These are phyloP conservation scores for Yarrowia sp. DNA, from an alignment of 805 yeast species.

Conservation along the genomic window DNA sequence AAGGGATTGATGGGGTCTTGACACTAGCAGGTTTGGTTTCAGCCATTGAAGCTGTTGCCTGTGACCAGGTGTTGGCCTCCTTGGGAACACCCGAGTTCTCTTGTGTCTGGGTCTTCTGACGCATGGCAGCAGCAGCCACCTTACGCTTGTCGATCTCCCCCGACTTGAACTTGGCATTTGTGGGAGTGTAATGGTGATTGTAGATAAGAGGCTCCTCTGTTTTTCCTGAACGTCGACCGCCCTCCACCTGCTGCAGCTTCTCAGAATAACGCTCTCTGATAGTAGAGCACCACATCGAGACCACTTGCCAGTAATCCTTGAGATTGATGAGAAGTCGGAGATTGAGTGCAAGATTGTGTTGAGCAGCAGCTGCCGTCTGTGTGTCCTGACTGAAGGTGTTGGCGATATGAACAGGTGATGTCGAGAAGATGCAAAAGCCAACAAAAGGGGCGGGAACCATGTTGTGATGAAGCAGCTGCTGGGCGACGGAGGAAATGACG, in stretches of 20 bases:
- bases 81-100: conserved; percentile 2
- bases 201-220: conserved; percentile 28
- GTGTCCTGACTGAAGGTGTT: conserved; percentile 48
- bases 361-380: conserved; percentile 46
- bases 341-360: conserved; percentile 49
- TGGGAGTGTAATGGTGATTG: conserved; percentile 35
- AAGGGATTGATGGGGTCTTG: conserved; percentile 22
- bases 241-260: conserved; percentile 35
- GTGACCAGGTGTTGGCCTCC: conserved; percentile 32
- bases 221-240: conserved; percentile 15
- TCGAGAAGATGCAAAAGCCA: conserved; percentile 49
- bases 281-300: conserved; percentile 50
- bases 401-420: conserved; percentile 50
- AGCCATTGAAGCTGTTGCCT: conserved; percentile 23
- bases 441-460: conserved; percentile 50
- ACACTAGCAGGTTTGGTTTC: conserved; percentile 23
- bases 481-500: conserved; percentile 47
- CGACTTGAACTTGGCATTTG: conserved; percentile 23
- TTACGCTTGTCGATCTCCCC: conserved; percentile 35
- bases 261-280: conserved; percentile 48
- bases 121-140: conserved; percentile 33
- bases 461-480: conserved; percentile 46
- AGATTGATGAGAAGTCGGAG: conserved; percentile 47
- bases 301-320: conserved; percentile 50
- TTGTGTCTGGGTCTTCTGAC: conserved; percentile 16